Evolutionary conservation across 768 basidiomycete species (phyloP), one percentile per base, ranked within the genome.

Genomic region (Obba rivulosa): DNA sequence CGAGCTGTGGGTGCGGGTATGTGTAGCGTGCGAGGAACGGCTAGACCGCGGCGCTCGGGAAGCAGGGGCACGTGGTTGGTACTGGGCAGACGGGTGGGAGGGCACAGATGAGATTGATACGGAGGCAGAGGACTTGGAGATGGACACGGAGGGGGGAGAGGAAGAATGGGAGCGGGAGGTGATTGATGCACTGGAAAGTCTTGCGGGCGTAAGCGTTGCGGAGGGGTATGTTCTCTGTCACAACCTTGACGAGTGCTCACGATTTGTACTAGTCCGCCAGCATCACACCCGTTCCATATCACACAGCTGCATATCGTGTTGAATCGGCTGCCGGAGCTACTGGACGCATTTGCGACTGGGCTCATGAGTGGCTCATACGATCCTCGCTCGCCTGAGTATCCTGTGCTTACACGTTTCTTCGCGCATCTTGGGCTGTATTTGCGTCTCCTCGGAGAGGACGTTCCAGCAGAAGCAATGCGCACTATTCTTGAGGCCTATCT

Each of bases 391-490:
- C 71, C 72, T 28, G 84, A 87, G 86, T 86, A 86, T 58, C 72
- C 81, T 0, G 74, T 78, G 0, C 76, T 90, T 74, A 81, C 80
- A 39, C 84, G 93, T 3, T 99, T 98, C 70, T 96, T 95, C 59
- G 87, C 93, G 0, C 95, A 99, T 61, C 70, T 98, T 20, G 91
- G 91, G 54, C 80, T 98, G 24, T 92, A 85, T 67, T 74, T 96
- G 3, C 83, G 87, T 53, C 80, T 92, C 68, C 87, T 96, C 31
- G 85, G 86, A 43, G 68, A 85, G 31, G 63, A 80, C 0, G 78
- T 91, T 0, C 87, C 93, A 0, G 81, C 85, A 2, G 65, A 80
- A 11, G 80, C 89, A 0, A 84, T 81, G 0, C 91, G 95, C 60
- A 67, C 77, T 24, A 90, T 99, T 44, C 69, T 98, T 22, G 88